phyloP scores from a whole-genome alignment of 2,329 filamentous ascomycete species.

The Xylaria sp. region DNA sequence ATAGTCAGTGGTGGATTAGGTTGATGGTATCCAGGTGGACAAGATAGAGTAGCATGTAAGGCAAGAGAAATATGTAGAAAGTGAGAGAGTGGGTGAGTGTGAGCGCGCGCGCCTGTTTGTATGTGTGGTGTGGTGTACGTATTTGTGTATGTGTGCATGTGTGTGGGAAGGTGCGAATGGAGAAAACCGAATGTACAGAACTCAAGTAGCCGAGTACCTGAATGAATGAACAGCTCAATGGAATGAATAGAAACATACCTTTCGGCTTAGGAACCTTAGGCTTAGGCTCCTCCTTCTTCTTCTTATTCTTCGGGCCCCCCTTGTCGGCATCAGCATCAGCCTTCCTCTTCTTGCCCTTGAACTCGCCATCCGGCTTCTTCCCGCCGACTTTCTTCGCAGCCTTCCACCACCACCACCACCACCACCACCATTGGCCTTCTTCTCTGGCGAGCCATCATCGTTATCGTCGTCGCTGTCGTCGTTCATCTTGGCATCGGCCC shows the following conservation, averaged over 20 bases:
- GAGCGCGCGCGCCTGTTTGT: too few relatives aligned
- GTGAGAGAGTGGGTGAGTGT: too few relatives aligned
- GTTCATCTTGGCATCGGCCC: conserved; percentile 42
- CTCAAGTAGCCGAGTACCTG: too few relatives aligned
- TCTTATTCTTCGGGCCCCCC: conserved; percentile 83
- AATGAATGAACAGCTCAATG: background rate
- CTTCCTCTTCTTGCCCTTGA: conserved; percentile 79
- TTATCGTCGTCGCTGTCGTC: conserved; percentile 58
- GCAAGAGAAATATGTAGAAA: background rate
- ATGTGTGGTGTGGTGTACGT: too few relatives aligned
- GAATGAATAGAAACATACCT: conserved; percentile 51
- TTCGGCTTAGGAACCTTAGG: conserved; percentile 84
- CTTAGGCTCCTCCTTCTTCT: conserved; percentile 93
- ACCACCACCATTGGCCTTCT: conserved; percentile 43
- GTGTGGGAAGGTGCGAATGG: too few relatives aligned
- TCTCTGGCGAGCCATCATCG: conserved; percentile 53
- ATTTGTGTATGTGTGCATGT: too few relatives aligned
- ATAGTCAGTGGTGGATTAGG: conserved; percentile 3
- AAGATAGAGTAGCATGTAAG: background rate
- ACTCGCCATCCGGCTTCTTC: conserved; percentile 67
- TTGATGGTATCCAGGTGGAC: background rate
- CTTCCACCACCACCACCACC: too few relatives aligned
- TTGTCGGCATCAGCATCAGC: conserved; percentile 79
- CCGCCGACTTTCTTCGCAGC: conserved; percentile 66
- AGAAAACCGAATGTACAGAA: too few relatives aligned